Evolutionary conservation across 2,329 filamentous ascomycete species (phyloP), one percentile per base, ranked within the genome.

Genomic region (Verticillium longisporum): DNA sequence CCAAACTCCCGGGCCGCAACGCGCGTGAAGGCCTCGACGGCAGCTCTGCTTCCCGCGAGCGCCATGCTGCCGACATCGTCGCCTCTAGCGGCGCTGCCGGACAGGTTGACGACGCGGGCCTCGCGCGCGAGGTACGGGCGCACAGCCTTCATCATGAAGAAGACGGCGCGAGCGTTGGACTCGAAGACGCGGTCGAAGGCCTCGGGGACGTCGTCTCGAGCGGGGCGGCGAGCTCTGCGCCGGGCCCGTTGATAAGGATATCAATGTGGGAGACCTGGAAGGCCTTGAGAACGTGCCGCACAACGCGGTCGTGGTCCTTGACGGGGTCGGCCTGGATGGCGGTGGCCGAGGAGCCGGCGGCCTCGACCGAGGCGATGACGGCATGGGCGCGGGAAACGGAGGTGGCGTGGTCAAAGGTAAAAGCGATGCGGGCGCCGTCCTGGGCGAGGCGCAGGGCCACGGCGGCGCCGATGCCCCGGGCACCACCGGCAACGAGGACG

Each of bases 391-490:
- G 64, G n/a, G 62, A 59, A 58, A 65, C 63, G 32, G 63, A 65
- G 5, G 63, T 62, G 9, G 62, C 63, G 33, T 64, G 62, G 33
- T 62, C 59, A 41, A 65, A 65, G 15, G 63, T 65, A 59, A 65
- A 64, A 33, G 63, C 63, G 45, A 65, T 62, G 66, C 82, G 80
- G 62, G 83, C 83, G 61, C 84, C 84, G 60, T 81, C 78, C 60
- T 76, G 73, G 62, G 79, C 84, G 61, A 87, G 80, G 70, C 85
- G 80, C 61, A 80, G 73, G 62, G 83, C 84, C 73, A 86, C 85
- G 61, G 79, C 80, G 61, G 79, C 78, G 58, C 84, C 84, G 63
- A 87, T 85, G 65, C 83, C 84, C 72, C 84, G 80, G 70, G 83
- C 76, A 75, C 65, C 65, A 15, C 74, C 74, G 13, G 64, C 64